Evolutionary conservation across 2,329 filamentous ascomycete species (phyloP).

Genomic region (Talaromyces sp.): DNA sequence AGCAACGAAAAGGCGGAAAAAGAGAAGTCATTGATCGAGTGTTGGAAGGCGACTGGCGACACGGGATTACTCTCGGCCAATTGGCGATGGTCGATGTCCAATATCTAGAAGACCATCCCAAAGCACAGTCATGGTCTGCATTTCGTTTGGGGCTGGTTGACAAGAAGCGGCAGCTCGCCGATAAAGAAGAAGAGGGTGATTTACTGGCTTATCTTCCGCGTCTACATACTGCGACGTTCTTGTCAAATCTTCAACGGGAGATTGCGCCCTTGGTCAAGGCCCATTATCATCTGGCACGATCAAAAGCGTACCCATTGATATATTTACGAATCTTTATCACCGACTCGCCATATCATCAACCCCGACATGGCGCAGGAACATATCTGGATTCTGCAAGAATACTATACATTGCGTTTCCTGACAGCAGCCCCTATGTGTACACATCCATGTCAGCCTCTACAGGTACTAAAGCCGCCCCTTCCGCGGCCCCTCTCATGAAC

Average conservation of each 20-base stretch:
- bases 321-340: slow-evolving; percentile 76
- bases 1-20: slow-evolving; percentile 53
- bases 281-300: slow-evolving; percentile 77
- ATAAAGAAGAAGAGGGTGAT: slow-evolving; percentile 30
- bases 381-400: slow-evolving; percentile 65
- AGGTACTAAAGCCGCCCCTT: slow-evolving; percentile 36
- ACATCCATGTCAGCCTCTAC: slow-evolving; percentile 50
- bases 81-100: slow-evolving; percentile 56
- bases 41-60: slow-evolving; percentile 57
- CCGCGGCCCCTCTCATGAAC: slow-evolving; percentile 2
- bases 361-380: slow-evolving; percentile 39
- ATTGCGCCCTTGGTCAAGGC: slow-evolving; percentile 77
- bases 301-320: slow-evolving; percentile 62
- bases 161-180: slow-evolving; percentile 24
- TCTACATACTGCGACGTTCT: slow-evolving; percentile 77
- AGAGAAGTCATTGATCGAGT: slow-evolving; percentile 57
- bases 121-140: slow-evolving; percentile 54
- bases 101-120: slow-evolving; percentile 54
- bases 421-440: slow-evolving; percentile 75
- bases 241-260: slow-evolving; percentile 71
- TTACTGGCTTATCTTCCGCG: slow-evolving; percentile 55
- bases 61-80: slow-evolving; percentile 55
- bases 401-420: slow-evolving; percentile 78
- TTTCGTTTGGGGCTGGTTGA: slow-evolving; percentile 44
- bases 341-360: slow-evolving; percentile 73